Evolutionary conservation across 169 alveolate species (phyloP), one percentile per base, ranked within the genome.

Genomic region (Cystoisospora suis): DNA sequence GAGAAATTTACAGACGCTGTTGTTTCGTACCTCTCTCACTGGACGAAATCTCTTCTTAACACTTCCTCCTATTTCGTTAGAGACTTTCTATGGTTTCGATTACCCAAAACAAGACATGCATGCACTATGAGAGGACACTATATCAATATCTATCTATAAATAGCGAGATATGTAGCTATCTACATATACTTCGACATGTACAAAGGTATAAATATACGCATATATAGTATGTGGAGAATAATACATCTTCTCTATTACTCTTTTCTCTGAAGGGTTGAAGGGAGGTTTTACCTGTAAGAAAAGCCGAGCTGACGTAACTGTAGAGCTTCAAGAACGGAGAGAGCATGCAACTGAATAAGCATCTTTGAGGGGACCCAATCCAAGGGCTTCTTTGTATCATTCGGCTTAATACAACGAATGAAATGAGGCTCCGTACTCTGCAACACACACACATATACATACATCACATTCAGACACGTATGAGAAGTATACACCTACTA

Each of bases 401-500:
- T 97, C 42, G 99, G 99, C 93, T 96, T 96, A 69, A 97, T 95
- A 93, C 99, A 97, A 23, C 99, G 94, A 88, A 97, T 95, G 92
- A 97, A 97, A 93, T 97, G 99, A 0, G 98, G 99, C 47, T 95
- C 94, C 4, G 94, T 91, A 58, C 92, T 91, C 92, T 94, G 94
- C 69, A 97, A 32, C 96, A 94, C 45, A 95, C 97, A 38, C n/a
- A 58, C 6, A 53, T 9, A 53, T 20, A 20, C 65, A 53, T 20
- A 53, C 65, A 53, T 20, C 20, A 9, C 65, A 15, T 20, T 53
- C 65, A 29, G 29, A 4, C 23, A 58, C 72, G 3, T 3, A 58
- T 7, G 3, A 53, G 9, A 53, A 53, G 20, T 53, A 53, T 53
- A 53, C 20, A 53, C 20, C 9, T 53, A 53, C 20, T 15, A 15